Conservation (phyloP, 306 rosid genomes). For the Gastrolobium villosum region DNA sequence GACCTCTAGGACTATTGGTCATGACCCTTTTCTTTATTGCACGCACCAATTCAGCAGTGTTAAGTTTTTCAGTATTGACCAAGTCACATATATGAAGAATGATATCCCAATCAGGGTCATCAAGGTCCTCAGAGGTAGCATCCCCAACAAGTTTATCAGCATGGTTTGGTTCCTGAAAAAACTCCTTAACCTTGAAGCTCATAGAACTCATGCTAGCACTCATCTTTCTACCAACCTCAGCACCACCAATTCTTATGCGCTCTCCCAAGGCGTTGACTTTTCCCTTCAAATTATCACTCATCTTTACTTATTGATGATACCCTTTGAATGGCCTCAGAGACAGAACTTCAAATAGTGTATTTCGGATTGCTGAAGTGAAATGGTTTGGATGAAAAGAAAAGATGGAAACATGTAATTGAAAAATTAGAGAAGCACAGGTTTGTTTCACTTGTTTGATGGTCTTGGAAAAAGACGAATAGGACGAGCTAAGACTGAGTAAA, state of each 20-base stretch:
- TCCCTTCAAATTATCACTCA: conserved; percentile 82
- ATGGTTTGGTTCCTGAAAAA: conserved; percentile 80
- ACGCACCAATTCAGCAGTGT: conserved; percentile 75
- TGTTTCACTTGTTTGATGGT: no score
- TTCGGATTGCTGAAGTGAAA: not conserved
- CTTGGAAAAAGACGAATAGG: not conserved
- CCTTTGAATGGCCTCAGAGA: not conserved
- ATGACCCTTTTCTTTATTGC: conserved; percentile 71
- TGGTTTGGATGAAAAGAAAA: not conserved
- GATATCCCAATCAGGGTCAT: conserved; percentile 84
- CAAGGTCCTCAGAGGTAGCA: conserved; percentile 83
- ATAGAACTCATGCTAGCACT: conserved; percentile 84
- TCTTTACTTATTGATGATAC: not conserved
- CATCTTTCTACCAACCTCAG: conserved; percentile 85
- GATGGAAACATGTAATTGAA: no score
- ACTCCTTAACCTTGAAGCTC: conserved; percentile 89
- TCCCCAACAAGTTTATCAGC: conserved; percentile 77
- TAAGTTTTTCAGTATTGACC: conserved; percentile 69
- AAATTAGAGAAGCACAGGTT: no score
- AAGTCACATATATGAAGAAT: conserved; percentile 82
- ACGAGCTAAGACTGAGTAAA: not conserved
- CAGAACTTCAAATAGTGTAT: not conserved
- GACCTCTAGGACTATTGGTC: conserved; percentile 70
- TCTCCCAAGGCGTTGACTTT: conserved; percentile 87
- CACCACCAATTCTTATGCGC: conserved; percentile 83